A percentile compares a stretch with the other conserved stretches of the same genome.
Conservation (phyloP, 768 basidiomycete genomes). For the Mycena crocata region DNA sequence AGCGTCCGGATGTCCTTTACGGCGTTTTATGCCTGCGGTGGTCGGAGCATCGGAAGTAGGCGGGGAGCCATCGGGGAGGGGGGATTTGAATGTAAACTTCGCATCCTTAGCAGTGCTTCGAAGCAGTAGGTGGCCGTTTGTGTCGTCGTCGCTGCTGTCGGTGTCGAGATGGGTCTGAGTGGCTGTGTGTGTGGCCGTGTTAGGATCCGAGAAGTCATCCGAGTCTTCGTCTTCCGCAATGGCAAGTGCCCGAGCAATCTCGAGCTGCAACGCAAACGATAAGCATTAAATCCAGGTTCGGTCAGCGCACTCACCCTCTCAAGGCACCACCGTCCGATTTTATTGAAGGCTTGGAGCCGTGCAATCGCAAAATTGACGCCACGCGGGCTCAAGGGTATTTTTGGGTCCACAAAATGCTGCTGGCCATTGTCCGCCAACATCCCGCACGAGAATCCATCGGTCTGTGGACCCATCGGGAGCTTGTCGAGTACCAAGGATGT, state of each 20-base stretch:
- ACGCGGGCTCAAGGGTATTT: background rate
- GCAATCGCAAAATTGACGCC: background rate
- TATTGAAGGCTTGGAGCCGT: conserved; percentile 3
- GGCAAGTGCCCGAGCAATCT: background rate
- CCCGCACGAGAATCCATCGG: conserved; percentile 13
- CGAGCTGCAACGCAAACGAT: background rate
- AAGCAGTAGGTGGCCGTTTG: background rate
- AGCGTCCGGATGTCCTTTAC: conserved; percentile 8
- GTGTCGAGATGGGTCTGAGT: background rate
- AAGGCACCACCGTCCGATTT: background rate
- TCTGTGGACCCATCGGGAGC: conserved; percentile 7
- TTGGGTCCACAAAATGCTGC: background rate
- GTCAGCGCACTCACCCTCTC: conserved; percentile 2
- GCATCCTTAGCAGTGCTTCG: background rate
- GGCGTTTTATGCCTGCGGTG: background rate
- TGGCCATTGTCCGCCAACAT: conserved; percentile 14
- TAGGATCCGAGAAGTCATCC: conserved; percentile 2
- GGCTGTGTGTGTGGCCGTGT: background rate
- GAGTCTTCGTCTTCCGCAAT: conserved; percentile 4
- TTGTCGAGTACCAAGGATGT: background rate
- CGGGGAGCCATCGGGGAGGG: background rate
- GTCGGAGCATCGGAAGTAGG: background rate
- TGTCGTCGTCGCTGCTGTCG: background rate
- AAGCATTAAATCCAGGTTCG: background rate
- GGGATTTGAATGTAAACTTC: conserved; percentile 10